A percentile compares a stretch with the other conserved stretches of the same genome.
phyloP scores from a whole-genome alignment of 305 asterid genomes.

The Ilex paraguariensis region DNA sequence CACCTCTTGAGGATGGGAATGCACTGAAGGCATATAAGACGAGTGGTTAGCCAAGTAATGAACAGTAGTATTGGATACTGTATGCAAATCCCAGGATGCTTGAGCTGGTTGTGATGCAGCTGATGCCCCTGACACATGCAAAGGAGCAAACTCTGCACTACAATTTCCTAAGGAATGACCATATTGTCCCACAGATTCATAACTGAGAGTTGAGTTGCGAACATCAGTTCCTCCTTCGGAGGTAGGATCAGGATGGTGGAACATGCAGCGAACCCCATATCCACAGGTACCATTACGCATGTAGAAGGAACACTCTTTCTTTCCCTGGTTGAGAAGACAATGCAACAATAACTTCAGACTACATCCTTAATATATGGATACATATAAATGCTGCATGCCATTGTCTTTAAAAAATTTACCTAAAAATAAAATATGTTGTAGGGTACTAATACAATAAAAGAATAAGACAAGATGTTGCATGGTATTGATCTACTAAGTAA shows the following conservation, averaged over 20 bases:
- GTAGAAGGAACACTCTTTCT: conserved; percentile 36
- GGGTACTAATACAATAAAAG: not conserved
- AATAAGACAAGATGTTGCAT: not conserved
- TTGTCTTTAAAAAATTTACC: not conserved
- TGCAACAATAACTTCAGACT: conserved; percentile 2
- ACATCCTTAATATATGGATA: not conserved
- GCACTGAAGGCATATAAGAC: not conserved
- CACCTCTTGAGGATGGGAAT: conserved; percentile 6
- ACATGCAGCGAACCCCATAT: conserved; percentile 30
- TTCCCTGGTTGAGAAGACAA: conserved; percentile 25
- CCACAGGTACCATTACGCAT: conserved; percentile 38
- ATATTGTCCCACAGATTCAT: conserved; percentile 7
- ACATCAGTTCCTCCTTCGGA: conserved; percentile 17
- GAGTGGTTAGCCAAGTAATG: conserved; percentile 10
- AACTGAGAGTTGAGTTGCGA: conserved; percentile 11
- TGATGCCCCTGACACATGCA: conserved; percentile 16
- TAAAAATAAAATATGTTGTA: not conserved
- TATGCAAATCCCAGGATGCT: conserved; percentile 19
- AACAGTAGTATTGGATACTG: conserved; percentile 6
- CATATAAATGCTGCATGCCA: not conserved
- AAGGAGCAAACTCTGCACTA: conserved; percentile 10
- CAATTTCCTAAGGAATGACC: conserved; percentile 12
- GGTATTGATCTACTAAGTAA: too few species aligned
- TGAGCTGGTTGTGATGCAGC: conserved; percentile 7
- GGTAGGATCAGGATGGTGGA: conserved; percentile 39